A percentile compares a stretch with the other conserved stretches of the same genome.
Evolutionary conservation across 2,329 filamentous ascomycete species (phyloP).

Genomic region (Ophiosphaerella narmari): DNA sequence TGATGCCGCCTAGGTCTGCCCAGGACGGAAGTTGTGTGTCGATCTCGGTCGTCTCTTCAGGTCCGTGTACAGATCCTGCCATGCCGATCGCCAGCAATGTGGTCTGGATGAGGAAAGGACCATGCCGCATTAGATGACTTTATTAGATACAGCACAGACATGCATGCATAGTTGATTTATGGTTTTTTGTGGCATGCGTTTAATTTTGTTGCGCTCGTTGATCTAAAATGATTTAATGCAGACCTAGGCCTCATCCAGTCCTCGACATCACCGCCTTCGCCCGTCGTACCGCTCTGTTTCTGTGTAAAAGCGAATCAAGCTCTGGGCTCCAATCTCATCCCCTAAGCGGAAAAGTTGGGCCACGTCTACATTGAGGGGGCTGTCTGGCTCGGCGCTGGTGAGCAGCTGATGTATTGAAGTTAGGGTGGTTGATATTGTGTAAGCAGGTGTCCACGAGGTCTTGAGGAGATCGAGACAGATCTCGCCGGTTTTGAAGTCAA

Average conservation of each 20-base stretch:
- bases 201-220: too few species aligned
- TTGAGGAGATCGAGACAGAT: slow-evolving; percentile 90
- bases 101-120: not conserved
- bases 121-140: not conserved
- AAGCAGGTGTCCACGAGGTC: slow-evolving; percentile 79
- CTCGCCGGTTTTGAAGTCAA: slow-evolving; percentile 69
- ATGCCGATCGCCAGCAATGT: not conserved
- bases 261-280: not conserved
- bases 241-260: not conserved
- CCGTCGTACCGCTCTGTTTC: slow-evolving; percentile 54
- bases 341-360: slow-evolving; percentile 71
- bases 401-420: slow-evolving; percentile 74
- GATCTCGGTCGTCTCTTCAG: not conserved
- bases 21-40: not conserved
- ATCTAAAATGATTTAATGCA: too few species aligned
- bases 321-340: slow-evolving; percentile 69
- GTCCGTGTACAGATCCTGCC: not conserved
- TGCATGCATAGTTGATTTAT: too few species aligned
- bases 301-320: slow-evolving; percentile 74
- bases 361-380: slow-evolving; percentile 78
- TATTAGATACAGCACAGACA: too few species aligned
- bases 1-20: not conserved
- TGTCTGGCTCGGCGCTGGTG: slow-evolving; percentile 70
- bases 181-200: too few species aligned
- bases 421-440: slow-evolving; percentile 76